Conservation (phyloP, 2,329 filamentous ascomycete genomes). For the Verticillium albo-atrum region DNA sequence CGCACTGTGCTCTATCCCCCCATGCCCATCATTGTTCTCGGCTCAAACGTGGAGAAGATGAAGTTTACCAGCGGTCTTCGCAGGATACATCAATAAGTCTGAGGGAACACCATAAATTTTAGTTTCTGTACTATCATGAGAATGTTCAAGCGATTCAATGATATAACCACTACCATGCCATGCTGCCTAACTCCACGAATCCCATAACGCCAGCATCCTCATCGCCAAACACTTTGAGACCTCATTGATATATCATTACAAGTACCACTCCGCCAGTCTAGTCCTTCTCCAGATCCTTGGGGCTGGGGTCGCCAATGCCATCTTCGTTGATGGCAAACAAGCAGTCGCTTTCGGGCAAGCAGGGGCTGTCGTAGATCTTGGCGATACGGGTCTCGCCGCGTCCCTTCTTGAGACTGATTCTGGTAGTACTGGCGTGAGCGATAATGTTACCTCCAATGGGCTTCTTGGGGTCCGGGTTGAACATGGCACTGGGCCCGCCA, state of each 20-base stretch:
- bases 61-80: too few relatives aligned
- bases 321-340: constrained; percentile 96
- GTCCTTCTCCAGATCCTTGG: constrained; percentile 92
- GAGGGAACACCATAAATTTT: too few relatives aligned
- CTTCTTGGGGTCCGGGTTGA: constrained; percentile 98
- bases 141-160: neutral
- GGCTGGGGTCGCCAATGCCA: constrained; percentile 90
- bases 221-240: neutral
- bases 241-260: neutral
- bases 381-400: constrained; percentile 92
- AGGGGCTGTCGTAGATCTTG: constrained; percentile 99
- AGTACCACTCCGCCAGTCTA: constrained; percentile 14
- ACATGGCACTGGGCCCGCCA: constrained; percentile 94
- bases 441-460: constrained; percentile 99
- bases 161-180: neutral
- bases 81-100: too few relatives aligned
- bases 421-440: constrained; percentile 91
- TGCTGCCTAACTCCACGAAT: neutral
- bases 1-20: neutral
- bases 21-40: too few relatives aligned
- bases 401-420: constrained; percentile 93
- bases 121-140: too few relatives aligned
- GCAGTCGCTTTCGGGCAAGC: constrained; percentile 92
- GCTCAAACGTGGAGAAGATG: too few relatives aligned
- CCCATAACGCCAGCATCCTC: neutral